These are phyloP conservation scores for Poa pratensis DNA, from an alignment of 176 grass and related monocot genomes.

Conservation along the genomic window DNA sequence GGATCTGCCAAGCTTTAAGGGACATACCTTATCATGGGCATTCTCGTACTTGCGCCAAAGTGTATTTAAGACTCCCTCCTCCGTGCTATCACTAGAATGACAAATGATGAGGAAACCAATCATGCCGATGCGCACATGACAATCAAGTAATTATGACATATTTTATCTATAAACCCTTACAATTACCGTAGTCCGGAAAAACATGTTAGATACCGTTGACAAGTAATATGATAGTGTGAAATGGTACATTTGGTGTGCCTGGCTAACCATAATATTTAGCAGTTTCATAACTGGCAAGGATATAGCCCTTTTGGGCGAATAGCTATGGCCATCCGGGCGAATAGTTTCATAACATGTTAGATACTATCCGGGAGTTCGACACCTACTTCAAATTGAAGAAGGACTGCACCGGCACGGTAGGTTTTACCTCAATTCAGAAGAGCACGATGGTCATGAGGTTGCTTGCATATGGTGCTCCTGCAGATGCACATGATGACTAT, in stretches of 20 bases:
- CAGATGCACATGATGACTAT: too few relatives aligned
- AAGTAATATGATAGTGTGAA: neutral
- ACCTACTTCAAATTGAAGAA: too few relatives aligned
- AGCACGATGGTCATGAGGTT: too few relatives aligned
- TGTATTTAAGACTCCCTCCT: constrained; percentile 73
- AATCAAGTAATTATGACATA: neutral
- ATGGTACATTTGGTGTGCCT: constrained; percentile 9
- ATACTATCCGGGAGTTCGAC: too few relatives aligned
- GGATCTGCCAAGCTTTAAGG: constrained; percentile 11
- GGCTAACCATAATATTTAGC: neutral
- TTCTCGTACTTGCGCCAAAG: constrained; percentile 81
- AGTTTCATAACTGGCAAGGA: neutral
- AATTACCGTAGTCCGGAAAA: neutral
- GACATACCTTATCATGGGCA: constrained; percentile 73
- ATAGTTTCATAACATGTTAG: too few relatives aligned
- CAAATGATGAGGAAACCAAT: constrained; percentile 34
- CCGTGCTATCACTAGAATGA: constrained; percentile 61
- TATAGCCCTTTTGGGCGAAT: too few relatives aligned
- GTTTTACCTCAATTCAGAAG: too few relatives aligned
- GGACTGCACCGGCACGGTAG: too few relatives aligned
- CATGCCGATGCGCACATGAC: neutral
- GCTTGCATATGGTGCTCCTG: too few relatives aligned
- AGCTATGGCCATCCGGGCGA: too few relatives aligned
- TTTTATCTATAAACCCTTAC: constrained; percentile 17
- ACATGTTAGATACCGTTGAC: neutral